Base-by-base conservation (phyloP, 495 filamentous ascomycete genomes). In the Penicillium turbatum region DNA sequence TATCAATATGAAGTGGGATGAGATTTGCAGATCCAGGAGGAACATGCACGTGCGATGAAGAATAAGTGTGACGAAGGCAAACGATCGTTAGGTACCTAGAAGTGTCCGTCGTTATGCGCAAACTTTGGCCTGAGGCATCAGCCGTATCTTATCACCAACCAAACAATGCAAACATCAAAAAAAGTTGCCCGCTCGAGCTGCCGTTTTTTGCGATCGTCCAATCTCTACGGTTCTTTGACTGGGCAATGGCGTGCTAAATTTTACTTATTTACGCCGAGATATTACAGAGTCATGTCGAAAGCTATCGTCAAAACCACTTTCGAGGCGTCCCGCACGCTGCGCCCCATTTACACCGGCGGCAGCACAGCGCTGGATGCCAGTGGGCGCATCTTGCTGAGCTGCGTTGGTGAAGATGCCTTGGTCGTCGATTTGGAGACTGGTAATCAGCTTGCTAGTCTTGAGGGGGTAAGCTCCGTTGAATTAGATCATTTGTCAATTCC, bases 341-440 rank as follows among this genome's bases (percentile, higher is more conserved):
- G 90, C 60, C 95, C 93, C 32, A 90, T 97, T 39, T 96, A 92
- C 68, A 95, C 92, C 27, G 92, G 93, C 51, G 93, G 93, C 43
- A 85, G 85, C 62, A 86, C 92, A 56, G 84, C 89, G 34, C 80
- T 97, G 38, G 88, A 92, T 76, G 77, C 82, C 69, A 83, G 80
- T 71, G 92, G 91, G 35, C 83, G 84, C 56, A 79, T 97, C 48
- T 79, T 99, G 44, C 91, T 89, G 19, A 89, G 90, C 19, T 91
- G 88, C 34, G 69, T 96, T 11, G 88, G 85, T 19, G 93, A 99
- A 65, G 88, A 96, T 80, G 92, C 83, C 17, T 72, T 97, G 32
- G 72, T 99, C 51, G 92, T 93, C 12, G 85, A 96, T 68, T 76
- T 97, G 32, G 79, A 84, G 55, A 95, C 84, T 16, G 93, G 93